Evolutionary conservation across 257 asterid species (phyloP), one percentile per base, ranked within the genome.

Genomic region (Solanum clarkiae): DNA sequence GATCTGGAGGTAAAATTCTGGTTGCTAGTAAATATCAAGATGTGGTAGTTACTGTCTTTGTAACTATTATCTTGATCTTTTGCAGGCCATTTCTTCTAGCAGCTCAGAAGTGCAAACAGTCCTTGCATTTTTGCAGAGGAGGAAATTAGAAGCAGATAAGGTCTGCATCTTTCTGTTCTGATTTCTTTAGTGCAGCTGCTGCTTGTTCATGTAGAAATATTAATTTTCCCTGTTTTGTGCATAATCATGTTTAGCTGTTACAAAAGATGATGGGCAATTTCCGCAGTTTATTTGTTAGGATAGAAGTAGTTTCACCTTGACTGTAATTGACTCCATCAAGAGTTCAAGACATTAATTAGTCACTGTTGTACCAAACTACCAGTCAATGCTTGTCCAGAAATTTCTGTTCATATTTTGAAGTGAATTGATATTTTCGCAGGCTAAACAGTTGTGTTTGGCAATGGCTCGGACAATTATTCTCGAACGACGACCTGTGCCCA

Each of bases 51-150:
- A 59, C 83, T 87, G 83, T 88, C 68, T 65, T 26, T 72, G 55
- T 90, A 84, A 79, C 90, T 36, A n/a, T 13, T 80, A 10, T 40
- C 63, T 82, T 68, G 82, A 44, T 89, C 42, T 84, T 85, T 53
- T 84, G 84, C 98, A 96, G 99, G 97, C 98, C 72, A 92, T 96
- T 83, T 93, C 98, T 63, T 93, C 99, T 62, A 95, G 99, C 91
- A 90, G 94, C 91, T 95, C 99, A 49, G 99, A 96, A 84, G 94
- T 92, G 82, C 93, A 92, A 57, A 89, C 89, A 29, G 90, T 93
- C 86, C 93, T 96, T 83, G 98, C 94, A 83, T 96, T 96, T 92
- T 89, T 95, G 88, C 99, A 96, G 90, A 91, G 99, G 85, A 92
- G 99, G 88, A 96, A 90, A 89, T 84, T 88, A 87, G 98, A 95